These are phyloP conservation scores for Globisporangium spiculum DNA, from an alignment of 352 stramenopile species.

Conservation along the genomic window DNA sequence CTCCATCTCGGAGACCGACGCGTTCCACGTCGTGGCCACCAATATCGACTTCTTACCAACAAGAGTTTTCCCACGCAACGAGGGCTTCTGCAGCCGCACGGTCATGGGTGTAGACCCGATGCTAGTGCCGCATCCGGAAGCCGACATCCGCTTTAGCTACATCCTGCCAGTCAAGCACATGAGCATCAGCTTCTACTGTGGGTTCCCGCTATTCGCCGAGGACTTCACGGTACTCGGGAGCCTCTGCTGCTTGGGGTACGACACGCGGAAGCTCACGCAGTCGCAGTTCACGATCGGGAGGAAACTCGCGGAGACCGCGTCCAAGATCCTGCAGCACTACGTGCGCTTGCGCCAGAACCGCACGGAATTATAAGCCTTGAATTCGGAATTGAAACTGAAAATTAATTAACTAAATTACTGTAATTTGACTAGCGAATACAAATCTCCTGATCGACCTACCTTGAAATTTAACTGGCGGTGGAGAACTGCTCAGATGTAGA, in stretches of 20 bases:
- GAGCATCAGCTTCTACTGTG: slow-evolving; percentile 66
- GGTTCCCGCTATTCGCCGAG: slow-evolving; percentile 50
- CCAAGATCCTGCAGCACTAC: slow-evolving; percentile 25
- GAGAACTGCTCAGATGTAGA: too few species aligned
- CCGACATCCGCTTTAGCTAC: slow-evolving; percentile 16
- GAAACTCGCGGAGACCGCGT: slow-evolving; percentile 53
- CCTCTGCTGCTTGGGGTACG: slow-evolving; percentile 54
- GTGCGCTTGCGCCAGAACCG: not conserved
- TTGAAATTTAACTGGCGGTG: too few species aligned
- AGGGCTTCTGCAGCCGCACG: slow-evolving; percentile 20
- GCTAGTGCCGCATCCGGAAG: slow-evolving; percentile 19
- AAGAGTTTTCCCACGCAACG: slow-evolving; percentile 13
- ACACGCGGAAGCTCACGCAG: slow-evolving; percentile 44
- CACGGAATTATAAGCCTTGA: not conserved
- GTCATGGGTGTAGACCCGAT: slow-evolving; percentile 20
- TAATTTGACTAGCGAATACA: not conserved
- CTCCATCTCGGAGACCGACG: slow-evolving; percentile 12
- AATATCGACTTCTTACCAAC: slow-evolving; percentile 14
- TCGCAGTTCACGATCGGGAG: slow-evolving; percentile 58
- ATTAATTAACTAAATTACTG: not conserved
- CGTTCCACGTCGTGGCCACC: slow-evolving; percentile 16
- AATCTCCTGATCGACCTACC: not conserved
- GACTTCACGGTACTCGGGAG: slow-evolving; percentile 53
- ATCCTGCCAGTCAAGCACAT: not conserved
- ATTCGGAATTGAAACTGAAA: not conserved